Conservation (phyloP, 805 yeast species). For the Pichia paraexigua region DNA sequence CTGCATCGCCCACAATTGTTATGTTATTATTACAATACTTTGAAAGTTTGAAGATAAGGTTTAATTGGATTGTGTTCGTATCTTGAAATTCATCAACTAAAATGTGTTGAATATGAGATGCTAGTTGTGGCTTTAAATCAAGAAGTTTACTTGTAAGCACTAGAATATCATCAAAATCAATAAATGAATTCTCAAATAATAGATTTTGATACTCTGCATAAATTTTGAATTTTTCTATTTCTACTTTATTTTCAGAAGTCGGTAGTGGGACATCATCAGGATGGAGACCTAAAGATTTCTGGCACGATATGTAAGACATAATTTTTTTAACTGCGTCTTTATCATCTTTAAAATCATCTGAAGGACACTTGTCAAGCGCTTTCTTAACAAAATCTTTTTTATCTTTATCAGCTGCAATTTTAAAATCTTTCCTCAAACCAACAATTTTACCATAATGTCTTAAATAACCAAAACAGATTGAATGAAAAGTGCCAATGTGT, state of each 20-base stretch:
- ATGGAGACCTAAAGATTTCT: conserved; percentile 45
- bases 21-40: conserved; percentile 43
- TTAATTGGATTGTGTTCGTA: conserved; percentile 70
- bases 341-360: conserved; percentile 18
- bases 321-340: conserved; percentile 33
- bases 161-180: conserved; percentile 84
- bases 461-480: conserved; percentile 61
- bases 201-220: conserved; percentile 47
- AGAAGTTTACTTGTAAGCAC: conserved; percentile 47
- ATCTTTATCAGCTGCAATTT: conserved; percentile 63
- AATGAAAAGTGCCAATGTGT: conserved; percentile 84
- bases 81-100: conserved; percentile 95
- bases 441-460: conserved; percentile 44
- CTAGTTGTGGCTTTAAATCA: conserved; percentile 32
- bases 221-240: conserved; percentile 30
- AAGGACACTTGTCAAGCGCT: conserved; percentile 8
- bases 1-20: conserved; percentile 94
- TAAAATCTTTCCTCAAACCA: conserved; percentile 35
- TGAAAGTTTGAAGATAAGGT: conserved; percentile 50
- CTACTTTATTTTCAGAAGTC: conserved; percentile 18
- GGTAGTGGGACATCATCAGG: conserved; percentile 30
- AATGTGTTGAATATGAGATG: conserved; percentile 54
- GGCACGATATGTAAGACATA: conserved; percentile 41
- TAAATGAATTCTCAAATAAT: conserved; percentile 33
- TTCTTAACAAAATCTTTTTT: conserved; percentile 35